These are phyloP conservation scores for Wickerhamiella sergipiensis DNA, from an alignment of 805 yeast species.

Conservation along the genomic window DNA sequence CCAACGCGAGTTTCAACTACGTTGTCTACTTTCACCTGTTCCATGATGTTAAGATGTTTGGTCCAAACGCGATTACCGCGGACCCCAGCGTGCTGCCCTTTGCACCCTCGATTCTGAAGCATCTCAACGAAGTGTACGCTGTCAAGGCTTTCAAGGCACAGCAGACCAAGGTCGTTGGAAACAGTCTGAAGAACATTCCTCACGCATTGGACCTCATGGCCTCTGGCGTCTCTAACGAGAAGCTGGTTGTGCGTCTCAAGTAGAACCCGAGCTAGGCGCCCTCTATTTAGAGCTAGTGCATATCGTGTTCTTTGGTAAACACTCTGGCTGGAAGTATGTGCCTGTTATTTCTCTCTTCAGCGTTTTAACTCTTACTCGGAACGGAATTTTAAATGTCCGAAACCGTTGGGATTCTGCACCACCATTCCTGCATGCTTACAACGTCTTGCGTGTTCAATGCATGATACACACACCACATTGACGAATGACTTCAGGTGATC, in stretches of 20 bases:
- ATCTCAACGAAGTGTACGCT: slow-evolving; percentile 10
- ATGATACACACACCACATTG: too few relatives aligned
- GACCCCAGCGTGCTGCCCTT: slow-evolving; percentile 1
- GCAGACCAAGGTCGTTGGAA: slow-evolving; percentile 13
- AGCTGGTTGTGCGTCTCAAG: neutral
- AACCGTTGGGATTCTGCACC: too few relatives aligned
- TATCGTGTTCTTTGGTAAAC: too few relatives aligned
- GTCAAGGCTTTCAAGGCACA: slow-evolving; percentile 7
- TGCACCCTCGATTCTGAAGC: slow-evolving; percentile 5
- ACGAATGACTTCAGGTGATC: too few relatives aligned
- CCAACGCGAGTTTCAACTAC: slow-evolving; percentile 2
- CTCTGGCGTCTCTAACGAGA: neutral
- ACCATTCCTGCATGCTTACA: too few relatives aligned
- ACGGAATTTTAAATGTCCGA: too few relatives aligned
- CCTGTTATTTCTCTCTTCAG: too few relatives aligned
- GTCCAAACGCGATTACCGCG: slow-evolving; percentile 9
- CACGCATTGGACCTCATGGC: neutral
- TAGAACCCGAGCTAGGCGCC: too few relatives aligned
- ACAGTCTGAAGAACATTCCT: neutral
- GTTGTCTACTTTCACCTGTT: slow-evolving; percentile 8
- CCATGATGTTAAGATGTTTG: slow-evolving; percentile 14
- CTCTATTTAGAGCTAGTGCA: too few relatives aligned
- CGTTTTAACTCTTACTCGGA: too few relatives aligned
- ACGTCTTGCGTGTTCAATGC: too few relatives aligned
- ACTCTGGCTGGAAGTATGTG: too few relatives aligned